A percentile compares a stretch with the other conserved stretches of the same genome.
Conservation (phyloP, 176 grass and related monocot species). For the Bothriochloa decipiens region DNA sequence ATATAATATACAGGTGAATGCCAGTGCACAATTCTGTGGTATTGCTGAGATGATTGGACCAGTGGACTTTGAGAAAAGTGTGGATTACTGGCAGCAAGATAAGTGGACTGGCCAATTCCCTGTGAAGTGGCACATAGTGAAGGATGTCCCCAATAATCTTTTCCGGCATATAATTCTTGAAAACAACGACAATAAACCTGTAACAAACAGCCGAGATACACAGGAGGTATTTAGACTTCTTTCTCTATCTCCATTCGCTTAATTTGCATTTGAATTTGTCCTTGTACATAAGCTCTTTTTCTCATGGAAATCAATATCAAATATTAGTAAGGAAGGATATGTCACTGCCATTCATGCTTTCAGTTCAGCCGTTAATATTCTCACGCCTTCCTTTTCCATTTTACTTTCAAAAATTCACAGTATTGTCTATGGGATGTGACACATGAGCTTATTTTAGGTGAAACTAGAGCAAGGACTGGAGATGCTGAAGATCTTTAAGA, state of each 20-base stretch:
- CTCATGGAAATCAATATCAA: background rate
- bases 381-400: background rate
- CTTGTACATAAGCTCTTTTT: constrained; percentile 4
- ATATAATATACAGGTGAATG: constrained; percentile 65
- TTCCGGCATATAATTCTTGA: constrained; percentile 85
- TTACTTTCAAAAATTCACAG: background rate
- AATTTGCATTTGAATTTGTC: constrained; percentile 17
- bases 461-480: constrained; percentile 77
- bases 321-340: background rate
- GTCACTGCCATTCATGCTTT: background rate
- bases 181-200: constrained; percentile 79
- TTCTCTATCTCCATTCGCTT: background rate
- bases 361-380: background rate
- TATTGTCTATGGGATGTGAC: background rate
- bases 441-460: constrained; percentile 42
- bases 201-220: constrained; percentile 80
- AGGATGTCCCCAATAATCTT: constrained; percentile 82
- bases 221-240: constrained; percentile 55
- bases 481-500: constrained; percentile 70
- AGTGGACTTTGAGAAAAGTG: constrained; percentile 80
- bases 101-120: constrained; percentile 82
- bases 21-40: constrained; percentile 81
- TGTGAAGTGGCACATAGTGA: constrained; percentile 81
- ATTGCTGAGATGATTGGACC: constrained; percentile 82
- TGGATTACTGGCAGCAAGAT: constrained; percentile 86